Conservation (phyloP, 2,329 filamentous ascomycete species). For the Diatrype stigma region DNA sequence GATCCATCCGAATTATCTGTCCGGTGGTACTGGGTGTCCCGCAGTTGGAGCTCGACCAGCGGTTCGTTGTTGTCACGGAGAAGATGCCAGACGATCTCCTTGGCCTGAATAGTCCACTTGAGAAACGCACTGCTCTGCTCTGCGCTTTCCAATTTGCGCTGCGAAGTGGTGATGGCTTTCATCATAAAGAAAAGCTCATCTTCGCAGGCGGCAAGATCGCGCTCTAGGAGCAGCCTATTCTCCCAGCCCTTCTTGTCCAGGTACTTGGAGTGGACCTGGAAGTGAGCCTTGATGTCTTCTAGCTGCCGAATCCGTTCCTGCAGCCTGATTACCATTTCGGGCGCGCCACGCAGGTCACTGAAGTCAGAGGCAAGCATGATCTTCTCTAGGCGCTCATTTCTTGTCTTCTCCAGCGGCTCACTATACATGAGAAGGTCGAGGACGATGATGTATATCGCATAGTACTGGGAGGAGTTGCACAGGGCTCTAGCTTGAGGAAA, state of each 20-base stretch:
- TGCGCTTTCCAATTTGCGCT: constrained; percentile 74
- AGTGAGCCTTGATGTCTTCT: constrained; percentile 93
- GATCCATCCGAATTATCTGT: constrained; percentile 97
- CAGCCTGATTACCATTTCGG: constrained; percentile 84
- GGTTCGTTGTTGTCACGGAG: constrained; percentile 83
- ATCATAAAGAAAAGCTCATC: constrained; percentile 99
- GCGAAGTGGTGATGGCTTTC: constrained; percentile 97
- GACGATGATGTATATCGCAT: constrained; percentile 96
- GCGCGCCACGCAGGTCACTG: constrained; percentile 89
- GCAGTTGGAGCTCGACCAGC: constrained; percentile 87
- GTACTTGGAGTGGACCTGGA: constrained; percentile 85
- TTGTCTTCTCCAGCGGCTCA: constrained; percentile 95
- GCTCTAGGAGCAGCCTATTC: constrained; percentile 82
- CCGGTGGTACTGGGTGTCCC: constrained; percentile 86
- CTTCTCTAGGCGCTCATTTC: constrained; percentile 91
- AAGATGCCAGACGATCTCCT: constrained; percentile 96
- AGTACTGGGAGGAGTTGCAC: constrained; percentile 96
- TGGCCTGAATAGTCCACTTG: constrained; percentile 89
- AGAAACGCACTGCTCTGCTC: constrained; percentile 74
- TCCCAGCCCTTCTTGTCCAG: constrained; percentile 89
- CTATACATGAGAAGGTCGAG: constrained; percentile 93
- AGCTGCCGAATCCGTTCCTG: constrained; percentile 91
- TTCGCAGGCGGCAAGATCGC: constrained; percentile 82
- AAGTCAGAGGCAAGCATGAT: constrained; percentile 99
- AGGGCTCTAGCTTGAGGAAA: constrained; percentile 93